Base-by-base conservation (phyloP, 306 rosid genomes). In the Vicia villosa region DNA sequence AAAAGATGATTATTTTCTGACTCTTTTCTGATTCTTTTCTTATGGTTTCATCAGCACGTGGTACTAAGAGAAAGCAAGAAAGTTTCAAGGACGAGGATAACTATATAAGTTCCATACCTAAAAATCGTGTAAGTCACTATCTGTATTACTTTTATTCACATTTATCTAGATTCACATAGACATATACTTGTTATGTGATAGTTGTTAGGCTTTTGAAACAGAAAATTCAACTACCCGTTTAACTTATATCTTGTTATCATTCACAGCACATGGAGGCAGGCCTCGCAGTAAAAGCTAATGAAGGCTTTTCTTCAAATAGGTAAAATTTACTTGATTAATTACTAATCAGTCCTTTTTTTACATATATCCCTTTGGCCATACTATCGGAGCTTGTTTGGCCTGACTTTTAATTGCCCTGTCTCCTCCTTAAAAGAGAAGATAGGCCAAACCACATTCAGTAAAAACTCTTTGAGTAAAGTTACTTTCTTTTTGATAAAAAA, bases 251-350 rank as follows among this genome's bases (percentile, higher is more conserved):
- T 75, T 43, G 46, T 60, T 75, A 20, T 69, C 55, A 63, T 64
- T 81, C 51, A 66, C 91, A 93, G 98, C 97, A 88, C 85, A 43
- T 75, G 50, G 98, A 90, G 80, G 87, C 94, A 12, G 98, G 98
- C 79, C 96, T 93, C 32, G 62, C 90, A 0, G 94, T 93, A 38
- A 85, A 87, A 82, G 96, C 88, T 40, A 87, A 85, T 49, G 85
- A 78, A 54, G 96, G 81, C 46, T 86, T 88, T 61, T 86, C 80
- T 63, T 86, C 96, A 52, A 88, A 93, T 72, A 86, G 98, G 97
- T 90, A 73, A 84, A 68, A 22, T 57, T 21, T 58, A 41, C 73
- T 60, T 7, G 8, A 59, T 52, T 60, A 47, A 42, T 74, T 63
- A 5, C 21, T 16, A 36, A 41, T 49, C 5, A 22, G 5, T 54